Base-by-base conservation (phyloP, 1,139 yeast species). In the Blastobotrys elegans region DNA sequence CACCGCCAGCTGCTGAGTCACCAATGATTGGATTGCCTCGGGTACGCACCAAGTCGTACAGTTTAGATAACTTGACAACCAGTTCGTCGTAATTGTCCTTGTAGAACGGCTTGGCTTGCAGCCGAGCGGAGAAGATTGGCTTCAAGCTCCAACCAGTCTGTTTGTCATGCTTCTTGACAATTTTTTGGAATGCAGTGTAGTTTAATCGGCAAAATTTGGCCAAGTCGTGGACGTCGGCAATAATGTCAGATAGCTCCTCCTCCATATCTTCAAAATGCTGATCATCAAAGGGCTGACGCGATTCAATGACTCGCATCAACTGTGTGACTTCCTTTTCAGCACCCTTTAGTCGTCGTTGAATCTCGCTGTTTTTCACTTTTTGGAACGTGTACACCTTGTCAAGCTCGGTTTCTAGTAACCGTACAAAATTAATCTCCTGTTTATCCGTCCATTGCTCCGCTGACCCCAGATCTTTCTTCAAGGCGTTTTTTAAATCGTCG, bases 151-250 rank as follows among this genome's bases (percentile, higher is more conserved):
- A 89, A 48, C 77, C 77, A 31, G 98, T 90, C 56, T 80, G 79
- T 67, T 92, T 92, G 69, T 92, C 98, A 66, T 92, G 98, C 69
- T 92, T 92, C 70, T 92, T 92, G 63, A 92, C 80, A 58, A 92
- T 92, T 68, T 92, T 92, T 66, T 86, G 95, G 73, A 92, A 92
- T 2, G 97, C 98, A 24, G 96, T 90, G 70, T 90, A 92, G 67
- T 92, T 92, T 64, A 92, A 77, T 55, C 95, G 77, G 20, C 96
- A 79, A 67, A 87, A 92, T 66, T 92, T 90, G 56, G 96, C 96
- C 62, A 92, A 76, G 67, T 92, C 98, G 62, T 92, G 97, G 42
- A 92, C 97, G 69, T 90, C 97, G 27, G 97, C 97, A 67, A 92
- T 90, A 56, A 92, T 83, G 60, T 90, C 97, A 48, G 90, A 80